phyloP scores from a whole-genome alignment of 2,329 filamentous ascomycete species.

The Aspergillus transmontanensis region DNA sequence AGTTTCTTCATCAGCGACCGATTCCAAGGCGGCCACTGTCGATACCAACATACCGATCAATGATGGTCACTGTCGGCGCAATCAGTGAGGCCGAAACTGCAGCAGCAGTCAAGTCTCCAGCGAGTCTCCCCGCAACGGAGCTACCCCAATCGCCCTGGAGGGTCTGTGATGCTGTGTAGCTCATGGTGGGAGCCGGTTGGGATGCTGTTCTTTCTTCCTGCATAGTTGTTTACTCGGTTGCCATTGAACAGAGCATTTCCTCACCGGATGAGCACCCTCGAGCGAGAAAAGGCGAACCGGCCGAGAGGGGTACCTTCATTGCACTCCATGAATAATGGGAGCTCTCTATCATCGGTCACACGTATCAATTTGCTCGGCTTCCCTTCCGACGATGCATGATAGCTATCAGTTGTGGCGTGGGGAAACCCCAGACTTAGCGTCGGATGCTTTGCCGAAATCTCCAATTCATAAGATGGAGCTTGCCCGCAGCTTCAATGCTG shows the following conservation, averaged over 20 bases:
- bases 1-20: neutral
- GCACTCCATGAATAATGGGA: neutral
- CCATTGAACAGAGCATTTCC: neutral
- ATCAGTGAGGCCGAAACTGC: slow-evolving; percentile 28
- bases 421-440: neutral
- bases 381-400: neutral
- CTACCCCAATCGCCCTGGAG: neutral
- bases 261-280: neutral
- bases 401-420: neutral
- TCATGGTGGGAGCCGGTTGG: neutral
- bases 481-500: neutral
- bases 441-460: neutral
- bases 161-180: neutral
- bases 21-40: too few relatives aligned
- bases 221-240: neutral
- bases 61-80: slow-evolving; percentile 29
- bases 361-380: neutral
- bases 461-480: neutral
- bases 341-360: neutral
- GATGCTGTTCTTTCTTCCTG: neutral
- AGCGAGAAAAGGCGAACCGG: neutral
- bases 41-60: slow-evolving; percentile 25
- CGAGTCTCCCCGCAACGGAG: slow-evolving; percentile 11
- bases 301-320: neutral
- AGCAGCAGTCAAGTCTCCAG: slow-evolving; percentile 29